Base-by-base conservation (phyloP, 1,139 yeast genomes). In the Pneumocystis oryctolagi region DNA sequence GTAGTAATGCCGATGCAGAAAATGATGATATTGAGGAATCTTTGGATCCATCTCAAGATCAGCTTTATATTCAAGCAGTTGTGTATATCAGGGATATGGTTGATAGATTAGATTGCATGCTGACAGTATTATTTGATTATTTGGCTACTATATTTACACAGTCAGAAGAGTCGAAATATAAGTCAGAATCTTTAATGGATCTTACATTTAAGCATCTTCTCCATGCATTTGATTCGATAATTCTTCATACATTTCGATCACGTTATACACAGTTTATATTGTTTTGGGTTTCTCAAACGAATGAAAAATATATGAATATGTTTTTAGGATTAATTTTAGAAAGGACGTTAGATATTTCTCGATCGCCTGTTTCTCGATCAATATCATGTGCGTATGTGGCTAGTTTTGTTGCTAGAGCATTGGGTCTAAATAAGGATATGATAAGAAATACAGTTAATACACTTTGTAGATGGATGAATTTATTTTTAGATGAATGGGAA, bases 301-400 rank as follows among this genome's bases (percentile, higher is more conserved):
- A 87, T 70, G 83, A 85, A 1, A 94, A 87, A 70, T 78, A 90
- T 64, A 82, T 89, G 71, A 98, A 92, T 68, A 86, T 95, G 5
- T 92, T 83, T 71, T 76, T 92, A 69, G 95, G 88, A 1, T 78
- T 87, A 47, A 78, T 92, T 67, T 84, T 92, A 62, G 97, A 90
- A 71, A 82, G 87, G 58, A 89, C 96, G 2, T 84, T 92, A 71
- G 75, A 82, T 3, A 81, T 84, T 5, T 76, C 79, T 59, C 92
- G 85, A 71, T 80, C 83, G 34, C 76, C 84, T 63, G 94, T 88
- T 65, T 84, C 83, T 68, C 80, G 95, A 67, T 83, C 89, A 67
- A 89, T 89, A 74, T 87, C 97, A 3, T 81, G 90, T 81, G 97
- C 92, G 74, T 92, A 92, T 71, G 79, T 92, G 63, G 85, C 96